Percentiles rank a stretch among this genome's conserved stretches.
Conservation (phyloP, 2,329 filamentous ascomycete genomes). For the Colletotrichum somersetense region DNA sequence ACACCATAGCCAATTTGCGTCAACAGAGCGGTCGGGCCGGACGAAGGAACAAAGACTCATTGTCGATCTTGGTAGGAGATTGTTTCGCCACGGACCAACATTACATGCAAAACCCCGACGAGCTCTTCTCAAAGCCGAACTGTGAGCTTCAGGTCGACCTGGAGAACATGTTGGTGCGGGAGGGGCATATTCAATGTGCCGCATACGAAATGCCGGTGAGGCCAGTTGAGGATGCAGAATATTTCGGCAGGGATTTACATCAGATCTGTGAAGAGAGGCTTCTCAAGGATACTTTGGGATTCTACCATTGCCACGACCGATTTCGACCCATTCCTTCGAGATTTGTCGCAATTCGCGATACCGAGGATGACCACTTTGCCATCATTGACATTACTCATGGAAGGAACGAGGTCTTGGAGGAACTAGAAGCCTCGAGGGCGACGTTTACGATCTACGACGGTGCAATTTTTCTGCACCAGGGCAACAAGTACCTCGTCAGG, state of each 20-base stretch:
- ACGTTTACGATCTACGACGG: conserved; percentile 98
- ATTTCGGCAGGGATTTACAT: conserved; percentile 81
- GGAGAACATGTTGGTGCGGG: conserved; percentile 89
- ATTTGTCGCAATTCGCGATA: conserved; percentile 89
- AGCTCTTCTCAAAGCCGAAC: conserved; percentile 93
- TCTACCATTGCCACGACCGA: conserved; percentile 89
- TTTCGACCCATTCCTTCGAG: conserved; percentile 88
- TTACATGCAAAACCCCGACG: conserved; percentile 96
- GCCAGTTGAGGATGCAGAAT: conserved; percentile 78
- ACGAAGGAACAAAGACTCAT: conserved; percentile 90
- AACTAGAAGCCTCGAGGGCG: conserved; percentile 94
- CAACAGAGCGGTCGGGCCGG: conserved; percentile 96
- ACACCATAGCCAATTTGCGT: conserved; percentile 92
- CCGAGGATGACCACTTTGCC: conserved; percentile 90
- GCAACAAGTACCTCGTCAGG: conserved; percentile 90
- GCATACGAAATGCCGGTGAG: conserved; percentile 94
- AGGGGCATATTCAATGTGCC: conserved; percentile 95
- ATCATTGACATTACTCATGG: conserved; percentile 89
- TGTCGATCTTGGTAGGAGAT: conserved; percentile 91
- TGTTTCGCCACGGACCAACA: conserved; percentile 92
- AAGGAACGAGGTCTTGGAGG: conserved; percentile 88
- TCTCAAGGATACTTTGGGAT: conserved; percentile 79
- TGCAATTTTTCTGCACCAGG: conserved; percentile 96
- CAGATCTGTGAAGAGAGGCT: conserved; percentile 81
- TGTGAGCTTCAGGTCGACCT: conserved; percentile 91